A percentile compares a stretch with the other conserved stretches of the same genome.
Evolutionary conservation across 192 early-diverging fungal species (phyloP).

Genomic region (Phlyctochytrium bullatum): DNA sequence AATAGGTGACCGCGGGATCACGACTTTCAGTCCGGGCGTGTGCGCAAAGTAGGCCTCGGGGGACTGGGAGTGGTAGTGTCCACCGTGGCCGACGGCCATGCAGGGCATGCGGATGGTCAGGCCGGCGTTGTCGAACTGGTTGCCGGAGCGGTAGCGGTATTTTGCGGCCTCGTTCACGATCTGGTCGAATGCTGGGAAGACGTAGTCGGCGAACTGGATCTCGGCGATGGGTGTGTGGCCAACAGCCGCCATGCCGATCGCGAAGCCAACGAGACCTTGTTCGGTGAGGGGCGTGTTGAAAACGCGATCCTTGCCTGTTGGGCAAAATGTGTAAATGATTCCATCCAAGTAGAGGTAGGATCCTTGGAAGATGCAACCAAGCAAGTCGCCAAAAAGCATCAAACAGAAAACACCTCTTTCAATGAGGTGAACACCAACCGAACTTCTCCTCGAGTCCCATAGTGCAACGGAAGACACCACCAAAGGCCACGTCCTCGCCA

Average conservation of each 20-base stretch:
- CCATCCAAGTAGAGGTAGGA: too few relatives aligned
- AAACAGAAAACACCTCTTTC: too few relatives aligned
- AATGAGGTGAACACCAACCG: too few relatives aligned
- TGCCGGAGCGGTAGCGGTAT: slow-evolving; percentile 94
- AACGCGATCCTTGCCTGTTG: slow-evolving; percentile 69
- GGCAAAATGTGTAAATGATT: neutral
- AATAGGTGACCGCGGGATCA: slow-evolving; percentile 87
- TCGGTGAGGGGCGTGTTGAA: slow-evolving; percentile 97
- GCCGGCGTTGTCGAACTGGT: slow-evolving; percentile 84
- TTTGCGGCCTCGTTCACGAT: slow-evolving; percentile 97
- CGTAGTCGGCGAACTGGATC: slow-evolving; percentile 99
- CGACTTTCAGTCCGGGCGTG: slow-evolving; percentile 88
- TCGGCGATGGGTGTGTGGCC: slow-evolving; percentile 97
- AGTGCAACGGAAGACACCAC: slow-evolving; percentile 95
- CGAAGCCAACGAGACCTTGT: slow-evolving; percentile 95
- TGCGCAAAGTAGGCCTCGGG: slow-evolving; percentile 97
- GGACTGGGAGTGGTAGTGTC: slow-evolving; percentile 91
- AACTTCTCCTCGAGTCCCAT: slow-evolving; percentile 87
- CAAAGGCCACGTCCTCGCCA: slow-evolving; percentile 97
- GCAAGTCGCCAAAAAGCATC: too few relatives aligned
- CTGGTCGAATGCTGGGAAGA: slow-evolving; percentile 98
- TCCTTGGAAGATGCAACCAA: too few relatives aligned
- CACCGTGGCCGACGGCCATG: slow-evolving; percentile 95
- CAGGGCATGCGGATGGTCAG: slow-evolving; percentile 88
- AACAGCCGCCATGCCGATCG: slow-evolving; percentile 88